Base-by-base conservation (phyloP, 768 basidiomycete species). In the Nidularia pulvinata region DNA sequence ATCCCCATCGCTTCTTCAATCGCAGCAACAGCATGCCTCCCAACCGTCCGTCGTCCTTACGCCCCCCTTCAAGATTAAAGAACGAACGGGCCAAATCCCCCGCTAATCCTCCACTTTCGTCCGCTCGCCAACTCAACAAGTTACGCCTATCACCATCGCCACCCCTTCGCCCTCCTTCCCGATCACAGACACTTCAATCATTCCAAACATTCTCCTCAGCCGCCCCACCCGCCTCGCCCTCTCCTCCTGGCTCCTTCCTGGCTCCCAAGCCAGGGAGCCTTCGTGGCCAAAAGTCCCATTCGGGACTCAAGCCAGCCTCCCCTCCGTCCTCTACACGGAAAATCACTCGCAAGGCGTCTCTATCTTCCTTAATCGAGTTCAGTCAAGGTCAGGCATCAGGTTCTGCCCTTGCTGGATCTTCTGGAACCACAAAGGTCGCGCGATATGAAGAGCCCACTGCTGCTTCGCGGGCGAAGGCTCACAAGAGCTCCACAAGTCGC, bases 241-340 rank as follows among this genome's bases (percentile, higher is more conserved):
- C 84, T 33, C 74, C 76, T 37, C 78, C 84, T 7, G 57, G 65
- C 7, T 62, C 52, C 33, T 83, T 89, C 68, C 79, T 88, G 55
- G 70, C 84, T 14, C 74, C 82, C 42, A 92, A 90, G 69, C 83
- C 87, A 54, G 84, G 82, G 50, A 88, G 86, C 65, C 80, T 93
- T 56, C 86, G 91, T 22, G 86, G 85, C 16, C 91, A 93, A 73
- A 93, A 93, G 63, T 92, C 91, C 2, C 89, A 91, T 64, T 84
- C 88, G 5, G 89, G 86, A 36, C 80, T 93, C 51, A 92, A 93
- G 64, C 84, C 86, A 2, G 84, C 86, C 30, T 84, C 83, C 5
- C 88, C 89, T 33, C 83, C 89, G n/a, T 65, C 81, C 22, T 78
- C 80, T 30, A 73, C 81, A 48, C 82, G 86, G 33, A 82, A 79